Conservation (phyloP, 1,284 basidiomycete species). For the Melampsora abietis-canadensis region DNA sequence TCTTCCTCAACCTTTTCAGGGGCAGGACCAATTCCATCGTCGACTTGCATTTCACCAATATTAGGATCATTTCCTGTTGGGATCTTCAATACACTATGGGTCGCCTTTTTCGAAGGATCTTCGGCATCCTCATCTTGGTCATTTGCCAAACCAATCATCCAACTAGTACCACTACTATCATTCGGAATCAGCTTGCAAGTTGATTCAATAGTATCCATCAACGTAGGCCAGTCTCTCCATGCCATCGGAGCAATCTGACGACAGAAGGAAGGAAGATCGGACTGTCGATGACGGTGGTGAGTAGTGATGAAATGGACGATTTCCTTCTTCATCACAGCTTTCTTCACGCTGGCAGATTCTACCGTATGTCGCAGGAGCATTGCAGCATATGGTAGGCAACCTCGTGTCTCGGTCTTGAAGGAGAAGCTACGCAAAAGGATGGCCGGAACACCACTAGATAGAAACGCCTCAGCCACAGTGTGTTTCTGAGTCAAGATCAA, state of each 20-base stretch:
- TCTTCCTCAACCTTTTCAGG: slow-evolving; percentile 50
- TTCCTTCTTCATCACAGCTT: slow-evolving; percentile 74
- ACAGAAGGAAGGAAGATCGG: slow-evolving; percentile 71
- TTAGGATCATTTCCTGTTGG: slow-evolving; percentile 14
- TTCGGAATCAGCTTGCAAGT: slow-evolving; percentile 71
- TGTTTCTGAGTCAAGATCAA: slow-evolving; percentile 41
- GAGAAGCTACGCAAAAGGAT: slow-evolving; percentile 46
- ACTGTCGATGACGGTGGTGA: slow-evolving; percentile 64
- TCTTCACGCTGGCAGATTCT: slow-evolving; percentile 69
- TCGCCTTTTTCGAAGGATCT: slow-evolving; percentile 1
- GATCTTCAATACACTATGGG: slow-evolving; percentile 17
- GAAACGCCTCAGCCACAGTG: slow-evolving; percentile 32
- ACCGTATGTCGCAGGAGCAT: slow-evolving; percentile 86
- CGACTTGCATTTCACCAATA: slow-evolving; percentile 27
- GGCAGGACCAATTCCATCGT: slow-evolving; percentile 46
- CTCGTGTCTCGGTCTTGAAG: slow-evolving; percentile 51
- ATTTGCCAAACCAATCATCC: slow-evolving; percentile 58
- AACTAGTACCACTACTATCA: slow-evolving; percentile 58
- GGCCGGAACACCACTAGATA: slow-evolving; percentile 47
- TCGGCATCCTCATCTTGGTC: slow-evolving; percentile 21
- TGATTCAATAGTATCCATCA: slow-evolving; percentile 69
- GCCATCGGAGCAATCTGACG: slow-evolving; percentile 75
- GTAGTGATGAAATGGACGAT: slow-evolving; percentile 58
- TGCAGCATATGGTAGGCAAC: slow-evolving; percentile 76
- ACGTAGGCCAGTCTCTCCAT: slow-evolving; percentile 72